Evolutionary conservation across 371 early-diverging fungal species (phyloP).

Genomic region (Apophysomyces trapeziformis): DNA sequence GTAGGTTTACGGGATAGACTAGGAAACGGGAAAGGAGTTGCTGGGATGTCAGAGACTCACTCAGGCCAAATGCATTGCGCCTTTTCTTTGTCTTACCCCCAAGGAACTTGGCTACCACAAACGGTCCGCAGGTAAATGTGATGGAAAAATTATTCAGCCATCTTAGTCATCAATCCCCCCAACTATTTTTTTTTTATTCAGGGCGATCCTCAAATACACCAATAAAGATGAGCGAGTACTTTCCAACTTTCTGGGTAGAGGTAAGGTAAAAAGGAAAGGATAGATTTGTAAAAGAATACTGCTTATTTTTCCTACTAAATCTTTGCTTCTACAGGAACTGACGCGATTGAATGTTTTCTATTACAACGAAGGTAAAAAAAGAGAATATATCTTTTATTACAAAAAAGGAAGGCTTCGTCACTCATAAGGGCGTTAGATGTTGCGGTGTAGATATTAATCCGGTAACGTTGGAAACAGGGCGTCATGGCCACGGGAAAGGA

Average conservation of each 20-base stretch:
- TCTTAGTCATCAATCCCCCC: too few relatives aligned
- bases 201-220: constrained; percentile 80
- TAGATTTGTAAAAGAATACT: not conserved
- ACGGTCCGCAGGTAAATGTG: constrained; percentile 73
- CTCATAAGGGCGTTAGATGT: constrained; percentile 48
- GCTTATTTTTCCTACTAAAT: not conserved
- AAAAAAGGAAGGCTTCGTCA: not conserved
- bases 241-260: constrained; percentile 90
- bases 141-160: too few relatives aligned
- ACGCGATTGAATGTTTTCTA: constrained; percentile 90
- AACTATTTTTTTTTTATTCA: constrained; percentile 18
- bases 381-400: not conserved
- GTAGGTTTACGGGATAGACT: constrained; percentile 22
- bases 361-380: constrained; percentile 68
- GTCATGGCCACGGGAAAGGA: too few relatives aligned
- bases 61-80: not conserved
- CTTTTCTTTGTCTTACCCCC: not conserved
- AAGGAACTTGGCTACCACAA: constrained; percentile 93
- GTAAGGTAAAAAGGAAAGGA: constrained; percentile 32
- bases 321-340: constrained; percentile 59
- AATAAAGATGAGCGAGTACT: constrained; percentile 76
- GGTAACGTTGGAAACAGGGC: constrained; percentile 34
- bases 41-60: too few relatives aligned
- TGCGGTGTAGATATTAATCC: constrained; percentile 92
- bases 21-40: too few relatives aligned